Conservation (phyloP, 805 yeast genomes). For the Isabelozyma heimii region DNA sequence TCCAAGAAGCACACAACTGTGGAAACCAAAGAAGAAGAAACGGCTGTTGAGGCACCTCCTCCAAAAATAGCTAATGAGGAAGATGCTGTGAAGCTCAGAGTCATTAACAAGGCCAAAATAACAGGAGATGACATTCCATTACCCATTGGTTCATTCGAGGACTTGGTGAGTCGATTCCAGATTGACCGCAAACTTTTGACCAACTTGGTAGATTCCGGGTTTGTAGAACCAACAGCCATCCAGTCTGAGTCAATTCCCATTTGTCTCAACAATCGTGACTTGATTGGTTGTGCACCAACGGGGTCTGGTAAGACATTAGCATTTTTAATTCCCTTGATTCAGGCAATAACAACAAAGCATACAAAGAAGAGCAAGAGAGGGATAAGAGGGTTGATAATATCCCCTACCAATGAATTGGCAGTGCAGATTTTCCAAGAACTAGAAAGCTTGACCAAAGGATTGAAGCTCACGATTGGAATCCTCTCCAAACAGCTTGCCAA, state of each 20-base stretch:
- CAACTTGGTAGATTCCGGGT: conserved; percentile 67
- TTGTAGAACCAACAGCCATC: conserved; percentile 86
- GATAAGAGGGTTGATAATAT: conserved; percentile 72
- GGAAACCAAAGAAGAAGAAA: conserved; percentile 22
- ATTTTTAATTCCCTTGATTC: conserved; percentile 79
- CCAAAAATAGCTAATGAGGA: conserved; percentile 48
- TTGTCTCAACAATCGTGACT: conserved; percentile 64
- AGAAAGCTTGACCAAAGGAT: conserved; percentile 53
- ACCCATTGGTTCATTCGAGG: conserved; percentile 88
- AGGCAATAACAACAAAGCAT: conserved; percentile 28
- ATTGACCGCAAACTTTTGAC: conserved; percentile 56
- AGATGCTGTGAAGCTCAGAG: conserved; percentile 63
- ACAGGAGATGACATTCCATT: conserved; percentile 85
- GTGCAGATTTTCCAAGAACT: conserved; percentile 77
- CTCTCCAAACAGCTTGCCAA: conserved; percentile 70
- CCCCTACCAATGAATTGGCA: conserved; percentile 95
- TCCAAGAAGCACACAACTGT: conserved; percentile 39
- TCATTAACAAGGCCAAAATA: conserved; percentile 62
- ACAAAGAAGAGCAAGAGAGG: conserved; percentile 31
- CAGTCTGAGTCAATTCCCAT: conserved; percentile 89
- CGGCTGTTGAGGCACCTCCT: conserved; percentile 29
- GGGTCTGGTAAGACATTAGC: conserved; percentile 98
- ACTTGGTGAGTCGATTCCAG: conserved; percentile 65
- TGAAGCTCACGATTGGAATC: conserved; percentile 57
- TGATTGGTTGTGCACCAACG: conserved; percentile 95